phyloP scores from a whole-genome alignment of 805 yeast species.

The Nakazawaea populi region DNA sequence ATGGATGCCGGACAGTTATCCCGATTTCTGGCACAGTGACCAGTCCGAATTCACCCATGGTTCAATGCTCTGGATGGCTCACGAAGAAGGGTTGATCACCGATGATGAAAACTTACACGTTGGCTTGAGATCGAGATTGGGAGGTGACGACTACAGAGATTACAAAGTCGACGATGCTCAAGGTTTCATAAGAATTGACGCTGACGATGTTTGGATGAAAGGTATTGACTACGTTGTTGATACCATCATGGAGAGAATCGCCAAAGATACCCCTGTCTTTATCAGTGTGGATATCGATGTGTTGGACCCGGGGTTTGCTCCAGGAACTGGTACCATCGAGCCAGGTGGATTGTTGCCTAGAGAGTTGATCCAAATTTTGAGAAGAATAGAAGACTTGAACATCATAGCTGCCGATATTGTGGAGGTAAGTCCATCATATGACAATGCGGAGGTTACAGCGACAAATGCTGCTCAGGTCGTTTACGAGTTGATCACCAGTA shows the following conservation, averaged over 20 bases:
- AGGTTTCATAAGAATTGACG: constrained; percentile 62
- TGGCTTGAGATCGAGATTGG: constrained; percentile 69
- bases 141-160: constrained; percentile 55
- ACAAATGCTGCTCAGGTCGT: constrained; percentile 69
- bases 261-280: constrained; percentile 62
- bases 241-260: constrained; percentile 49
- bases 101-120: constrained; percentile 61
- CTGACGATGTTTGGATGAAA: constrained; percentile 68
- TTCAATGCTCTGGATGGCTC: constrained; percentile 81
- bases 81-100: constrained; percentile 57
- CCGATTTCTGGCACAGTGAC: constrained; percentile 54
- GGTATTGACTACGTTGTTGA: constrained; percentile 50
- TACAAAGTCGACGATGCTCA: constrained; percentile 61
- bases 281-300: constrained; percentile 73
- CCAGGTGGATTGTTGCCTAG: constrained; percentile 56
- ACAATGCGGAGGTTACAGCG: constrained; percentile 59
- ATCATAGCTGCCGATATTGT: constrained; percentile 53
- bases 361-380: constrained; percentile 42
- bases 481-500: constrained; percentile 64
- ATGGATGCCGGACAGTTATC: constrained; percentile 69
- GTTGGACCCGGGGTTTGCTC: constrained; percentile 51
- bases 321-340: constrained; percentile 56
- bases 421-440: constrained; percentile 60
- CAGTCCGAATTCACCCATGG: constrained; percentile 71
- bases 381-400: constrained; percentile 37